phyloP scores from a whole-genome alignment of 2,329 filamentous ascomycete species.

The Alternaria incomplexa region DNA sequence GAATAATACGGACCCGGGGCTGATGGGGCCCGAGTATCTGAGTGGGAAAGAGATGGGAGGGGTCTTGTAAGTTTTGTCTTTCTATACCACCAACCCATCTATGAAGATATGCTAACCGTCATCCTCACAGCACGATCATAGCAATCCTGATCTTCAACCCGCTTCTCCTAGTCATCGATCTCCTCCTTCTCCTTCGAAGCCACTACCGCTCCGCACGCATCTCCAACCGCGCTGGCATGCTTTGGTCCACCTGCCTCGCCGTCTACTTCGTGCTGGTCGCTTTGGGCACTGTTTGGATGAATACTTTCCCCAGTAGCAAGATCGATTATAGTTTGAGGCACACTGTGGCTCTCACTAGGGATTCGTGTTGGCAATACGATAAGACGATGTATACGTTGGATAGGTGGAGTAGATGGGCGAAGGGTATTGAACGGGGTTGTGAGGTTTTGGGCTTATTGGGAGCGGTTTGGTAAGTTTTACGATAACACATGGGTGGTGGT shows the following conservation, averaged over 20 bases:
- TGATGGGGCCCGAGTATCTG: background rate
- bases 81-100: background rate
- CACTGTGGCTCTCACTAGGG: background rate
- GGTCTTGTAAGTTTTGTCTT: background rate
- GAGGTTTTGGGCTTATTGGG: background rate
- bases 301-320: background rate
- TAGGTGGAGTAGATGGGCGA: background rate
- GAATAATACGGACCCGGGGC: background rate
- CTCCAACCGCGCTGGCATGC: conserved; percentile 1
- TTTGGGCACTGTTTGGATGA: background rate
- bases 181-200: background rate
- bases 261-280: background rate
- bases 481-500: background rate
- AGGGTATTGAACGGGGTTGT: background rate
- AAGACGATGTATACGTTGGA: background rate
- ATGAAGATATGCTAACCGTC: background rate
- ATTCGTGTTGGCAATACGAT: background rate
- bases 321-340: background rate
- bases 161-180: background rate
- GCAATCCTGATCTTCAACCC: background rate
- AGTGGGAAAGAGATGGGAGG: background rate
- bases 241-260: background rate
- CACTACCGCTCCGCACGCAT: background rate
- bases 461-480: background rate
- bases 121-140: background rate